Base-by-base conservation (phyloP, 1,284 basidiomycete genomes). In the Clitocybe nebularis region DNA sequence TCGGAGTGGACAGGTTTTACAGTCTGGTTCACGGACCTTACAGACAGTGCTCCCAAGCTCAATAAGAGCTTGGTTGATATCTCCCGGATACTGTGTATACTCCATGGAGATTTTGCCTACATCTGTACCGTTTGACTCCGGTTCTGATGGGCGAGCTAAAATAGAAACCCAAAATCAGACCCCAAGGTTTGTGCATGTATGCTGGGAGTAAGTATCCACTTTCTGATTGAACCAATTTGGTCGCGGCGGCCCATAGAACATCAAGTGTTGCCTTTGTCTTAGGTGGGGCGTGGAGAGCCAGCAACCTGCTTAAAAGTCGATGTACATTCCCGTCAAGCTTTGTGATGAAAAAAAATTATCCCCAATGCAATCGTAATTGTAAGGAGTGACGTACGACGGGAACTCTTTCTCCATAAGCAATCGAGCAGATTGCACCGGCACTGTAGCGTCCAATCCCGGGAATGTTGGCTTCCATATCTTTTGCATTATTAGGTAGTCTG, bases 391-490 rank as follows among this genome's bases (percentile, higher is more conserved):
- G 59, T 60, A 92, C 90, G 37, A 93, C 89, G 10, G 93, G 88
- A 7, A 79, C 86, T 46, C 77, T 75, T 49, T 91, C 77, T 24
- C 86, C 88, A 55, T 93, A 94, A 2, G 91, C 91, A 60, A 96
- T 96, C 1, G 88, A 91, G 50, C 81, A 82, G 45, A 96, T 92
- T 5, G 93, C 93, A 14, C 92, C 90, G 19, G 84, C 82, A 39
- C 91, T 96, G 61, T 97, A 97, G 26, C 90, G 73, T 24, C 93
- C 93, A 25, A 97, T 86, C 1, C 94, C 93, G 21, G 92, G 89
- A 32, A 97, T 86, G 45, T 85, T 75, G 40, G 81, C 77, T 63
- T 95, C 84, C 72, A 99, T 79, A 11, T 84, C 81, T 49, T 78
- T 78, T 0, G 89, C 86, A 49, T 86, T 86, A 39, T 79, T 71